These are phyloP conservation scores for Pinus albicaulis DNA, from an alignment of 75 land plant genomes.

Conservation along the genomic window DNA sequence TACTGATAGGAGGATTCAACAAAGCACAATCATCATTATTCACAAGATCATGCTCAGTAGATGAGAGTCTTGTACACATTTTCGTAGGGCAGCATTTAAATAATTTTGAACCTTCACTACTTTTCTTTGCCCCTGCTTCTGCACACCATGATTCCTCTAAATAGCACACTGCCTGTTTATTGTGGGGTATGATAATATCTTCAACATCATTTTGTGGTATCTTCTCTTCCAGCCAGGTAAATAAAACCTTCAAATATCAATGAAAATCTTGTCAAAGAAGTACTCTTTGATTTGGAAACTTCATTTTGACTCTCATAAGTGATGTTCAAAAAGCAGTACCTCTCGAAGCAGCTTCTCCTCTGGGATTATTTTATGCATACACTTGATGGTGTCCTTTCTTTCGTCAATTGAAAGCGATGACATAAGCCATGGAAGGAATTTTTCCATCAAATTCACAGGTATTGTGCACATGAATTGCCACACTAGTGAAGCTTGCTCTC, in stretches of 20 bases:
- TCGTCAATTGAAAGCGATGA: conserved; percentile 57
- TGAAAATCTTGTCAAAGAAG: conserved; percentile 3
- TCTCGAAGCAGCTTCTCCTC: conserved; percentile 57
- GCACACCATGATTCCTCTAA: not conserved
- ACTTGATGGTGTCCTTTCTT: conserved; percentile 34
- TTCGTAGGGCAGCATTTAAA: not conserved
- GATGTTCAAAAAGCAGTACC: conserved; percentile 25
- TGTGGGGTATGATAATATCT: conserved; percentile 2
- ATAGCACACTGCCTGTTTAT: conserved; percentile 2
- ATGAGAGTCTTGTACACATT: not conserved
- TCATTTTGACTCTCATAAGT: conserved; percentile 6
- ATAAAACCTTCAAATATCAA: conserved; percentile 47
- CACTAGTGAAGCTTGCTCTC: conserved; percentile 72
- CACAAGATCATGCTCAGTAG: not conserved
- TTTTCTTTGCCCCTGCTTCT: not conserved
- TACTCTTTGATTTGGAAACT: not conserved
- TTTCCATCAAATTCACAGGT: conserved; percentile 63
- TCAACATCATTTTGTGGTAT: conserved; percentile 1
- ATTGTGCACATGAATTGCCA: conserved; percentile 83
- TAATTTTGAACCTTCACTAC: not conserved
- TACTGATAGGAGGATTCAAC: conserved; percentile 32
- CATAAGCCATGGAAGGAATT: conserved; percentile 71
- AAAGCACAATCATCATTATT: not conserved
- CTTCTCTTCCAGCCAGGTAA: conserved; percentile 52
- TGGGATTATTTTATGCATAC: conserved; percentile 54